These are phyloP conservation scores for Arbutus unedo DNA, from an alignment of 148 eudicot genomes.

Conservation along the genomic window DNA sequence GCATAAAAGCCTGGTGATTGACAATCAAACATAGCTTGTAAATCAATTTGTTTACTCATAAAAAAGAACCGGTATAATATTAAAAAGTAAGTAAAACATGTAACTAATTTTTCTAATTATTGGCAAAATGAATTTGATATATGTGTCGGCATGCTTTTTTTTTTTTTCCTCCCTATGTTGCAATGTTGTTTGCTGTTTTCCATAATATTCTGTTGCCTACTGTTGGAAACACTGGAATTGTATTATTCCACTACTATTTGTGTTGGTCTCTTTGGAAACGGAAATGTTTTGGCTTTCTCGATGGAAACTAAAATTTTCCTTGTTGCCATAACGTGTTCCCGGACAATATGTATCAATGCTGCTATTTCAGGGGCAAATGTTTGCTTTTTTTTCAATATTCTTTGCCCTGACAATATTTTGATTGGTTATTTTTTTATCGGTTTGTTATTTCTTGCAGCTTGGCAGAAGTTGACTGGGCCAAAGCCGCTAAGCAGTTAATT, in stretches of 20 bases:
- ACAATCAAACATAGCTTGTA: not conserved
- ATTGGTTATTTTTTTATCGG: slow-evolving; percentile 17
- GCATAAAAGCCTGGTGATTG: not conserved
- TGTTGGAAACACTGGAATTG: not conserved
- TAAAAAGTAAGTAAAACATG: not conserved
- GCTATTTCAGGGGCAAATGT: not conserved
- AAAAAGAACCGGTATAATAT: not conserved
- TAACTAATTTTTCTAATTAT: not conserved
- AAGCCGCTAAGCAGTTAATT: slow-evolving; percentile 44
- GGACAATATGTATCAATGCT: not conserved
- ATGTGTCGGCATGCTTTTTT: not conserved
- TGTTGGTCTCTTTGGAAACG: not conserved
- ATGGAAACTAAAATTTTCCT: not conserved
- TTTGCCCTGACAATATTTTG: not conserved
- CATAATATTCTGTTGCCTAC: slow-evolving; percentile 4
- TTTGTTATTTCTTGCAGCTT: slow-evolving; percentile 46
- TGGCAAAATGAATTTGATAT: not conserved
- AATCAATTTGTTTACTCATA: not conserved
- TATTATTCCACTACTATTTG: not conserved
- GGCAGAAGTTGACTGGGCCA: slow-evolving; percentile 69
- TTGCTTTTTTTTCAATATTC: not conserved
- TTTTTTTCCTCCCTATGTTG: not conserved
- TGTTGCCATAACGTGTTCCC: slow-evolving; percentile 20
- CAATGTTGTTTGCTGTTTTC: slow-evolving; percentile 10
- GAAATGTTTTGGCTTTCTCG: not conserved